These are phyloP conservation scores for Aureobasidium mangrovei DNA, from an alignment of 2,329 filamentous ascomycete species.

Conservation along the genomic window DNA sequence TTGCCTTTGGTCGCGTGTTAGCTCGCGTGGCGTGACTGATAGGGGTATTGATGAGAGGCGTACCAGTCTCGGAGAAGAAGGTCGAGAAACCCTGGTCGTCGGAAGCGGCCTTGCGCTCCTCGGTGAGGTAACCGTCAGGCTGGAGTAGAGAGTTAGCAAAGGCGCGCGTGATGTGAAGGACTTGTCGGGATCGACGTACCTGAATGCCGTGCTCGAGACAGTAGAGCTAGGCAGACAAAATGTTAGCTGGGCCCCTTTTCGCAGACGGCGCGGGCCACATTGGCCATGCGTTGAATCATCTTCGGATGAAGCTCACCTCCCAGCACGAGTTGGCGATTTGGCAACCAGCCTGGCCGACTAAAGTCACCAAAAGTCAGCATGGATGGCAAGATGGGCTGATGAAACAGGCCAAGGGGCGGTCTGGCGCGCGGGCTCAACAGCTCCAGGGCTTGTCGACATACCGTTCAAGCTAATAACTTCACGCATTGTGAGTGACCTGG, in stretches of 20 bases:
- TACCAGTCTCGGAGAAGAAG: constrained; percentile 99
- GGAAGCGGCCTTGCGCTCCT: constrained; percentile 89
- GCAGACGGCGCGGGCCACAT: neutral
- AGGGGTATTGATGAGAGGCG: constrained; percentile 83
- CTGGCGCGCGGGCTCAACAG: constrained; percentile 29
- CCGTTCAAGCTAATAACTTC: constrained; percentile 99
- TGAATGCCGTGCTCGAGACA: constrained; percentile 99
- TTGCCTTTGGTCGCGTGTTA: constrained; percentile 53
- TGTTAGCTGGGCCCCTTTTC: constrained; percentile 17
- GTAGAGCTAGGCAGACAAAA: constrained; percentile 63
- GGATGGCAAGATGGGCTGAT: constrained; percentile 11
- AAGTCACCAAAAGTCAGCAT: constrained; percentile 46
- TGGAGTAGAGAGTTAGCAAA: constrained; percentile 35
- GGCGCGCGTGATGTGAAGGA: neutral
- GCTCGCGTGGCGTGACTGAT: constrained; percentile 39
- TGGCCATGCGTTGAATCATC: constrained; percentile 1
- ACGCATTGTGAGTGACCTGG: constrained; percentile 63
- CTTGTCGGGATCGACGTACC: constrained; percentile 49
- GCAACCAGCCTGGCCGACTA: constrained; percentile 99
- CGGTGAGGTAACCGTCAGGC: constrained; percentile 97
- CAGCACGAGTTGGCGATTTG: constrained; percentile 99
- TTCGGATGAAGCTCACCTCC: constrained; percentile 66
- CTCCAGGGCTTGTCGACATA: constrained; percentile 36
- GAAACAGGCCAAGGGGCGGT: constrained; percentile 28
- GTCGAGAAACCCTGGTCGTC: constrained; percentile 98